Base-by-base conservation (phyloP, 768 basidiomycete genomes). In the Tylopilus balloui region DNA sequence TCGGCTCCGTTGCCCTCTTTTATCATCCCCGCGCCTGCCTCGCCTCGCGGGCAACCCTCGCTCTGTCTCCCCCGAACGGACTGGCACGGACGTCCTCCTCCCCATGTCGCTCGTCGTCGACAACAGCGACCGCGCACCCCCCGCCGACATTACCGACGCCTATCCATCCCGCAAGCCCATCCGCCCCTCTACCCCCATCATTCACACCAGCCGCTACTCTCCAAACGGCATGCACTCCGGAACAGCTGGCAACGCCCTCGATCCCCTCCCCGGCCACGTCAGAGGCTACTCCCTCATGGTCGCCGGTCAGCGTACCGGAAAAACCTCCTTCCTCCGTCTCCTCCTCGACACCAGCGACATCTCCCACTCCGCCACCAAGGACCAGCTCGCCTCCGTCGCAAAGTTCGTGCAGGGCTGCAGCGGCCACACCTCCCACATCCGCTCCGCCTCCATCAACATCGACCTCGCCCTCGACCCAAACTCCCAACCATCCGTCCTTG, bases 301-400 rank as follows among this genome's bases (percentile, higher is more conserved):
- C 62, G 88, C 88, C 50, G 88, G 88, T 44, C 82, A 80, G 64
- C 76, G 84, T 71, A 83, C 85, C 71, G 86, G 87, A 70, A 92
- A 92, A 78, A 89, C 88, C 20, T 84, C 87, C 52, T 87, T 92
- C 63, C 83, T 91, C 63, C 81, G 88, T 49, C 85, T 91, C 61
- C 76, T 92, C 56, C 79, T 91, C 67, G 88, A 90, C 74, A 88
- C 90, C 55, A 78, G 78, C 73, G 73, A 78, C 64, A 73, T 91
- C 61, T 78, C 86, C 13, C 71, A 76, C 34, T 64, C 73, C 19
- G 78, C 81, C 46, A 74, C 79, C 41, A 83, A 81, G 62, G 87
- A 88, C 62, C 88, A 92, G 73, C 80, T 88, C 56, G 78, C 80
- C 45, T 82, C 81, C 62, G 81, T 88, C 64, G 88, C 88, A 56